phyloP scores from a whole-genome alignment of 2,329 filamentous ascomycete genomes.

The Pseudogymnoascus sp. region DNA sequence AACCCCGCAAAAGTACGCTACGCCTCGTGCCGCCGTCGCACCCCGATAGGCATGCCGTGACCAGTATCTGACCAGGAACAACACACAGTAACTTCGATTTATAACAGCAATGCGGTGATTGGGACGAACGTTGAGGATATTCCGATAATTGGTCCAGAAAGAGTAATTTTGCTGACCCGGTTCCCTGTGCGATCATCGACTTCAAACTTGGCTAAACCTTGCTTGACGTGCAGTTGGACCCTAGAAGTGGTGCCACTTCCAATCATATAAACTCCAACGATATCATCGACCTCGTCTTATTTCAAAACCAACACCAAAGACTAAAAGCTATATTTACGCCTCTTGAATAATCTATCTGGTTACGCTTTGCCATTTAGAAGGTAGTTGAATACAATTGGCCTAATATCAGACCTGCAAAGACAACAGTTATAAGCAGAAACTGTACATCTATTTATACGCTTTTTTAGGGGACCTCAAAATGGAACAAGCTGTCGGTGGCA shows the following conservation, averaged over 20 bases:
- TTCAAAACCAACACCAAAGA: neutral
- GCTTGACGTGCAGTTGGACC: neutral
- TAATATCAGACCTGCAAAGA: neutral
- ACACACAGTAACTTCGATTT: neutral
- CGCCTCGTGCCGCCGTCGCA: conserved; percentile 1
- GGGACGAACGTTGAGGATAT: conserved; percentile 4
- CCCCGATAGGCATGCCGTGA: neutral
- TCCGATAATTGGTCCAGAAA: neutral
- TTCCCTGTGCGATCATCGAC: neutral
- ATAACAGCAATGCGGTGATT: conserved; percentile 5
- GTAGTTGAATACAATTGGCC: neutral
- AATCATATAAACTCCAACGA: neutral
- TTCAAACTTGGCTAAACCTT: conserved; percentile 1
- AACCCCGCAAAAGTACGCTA: neutral
- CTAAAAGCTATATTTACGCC: neutral
- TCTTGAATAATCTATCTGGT: neutral
- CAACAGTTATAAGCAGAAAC: neutral
- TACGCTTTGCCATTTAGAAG: neutral
- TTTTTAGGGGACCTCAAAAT: neutral
- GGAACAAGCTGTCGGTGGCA: neutral
- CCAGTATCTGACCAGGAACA: neutral
- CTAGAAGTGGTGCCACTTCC: neutral
- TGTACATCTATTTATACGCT: neutral
- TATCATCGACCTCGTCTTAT: neutral
- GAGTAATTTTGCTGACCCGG: neutral